Evolutionary conservation across 116 monocot species (phyloP), one percentile per base, ranked within the genome.

Genomic region (Posidonia oceanica): DNA sequence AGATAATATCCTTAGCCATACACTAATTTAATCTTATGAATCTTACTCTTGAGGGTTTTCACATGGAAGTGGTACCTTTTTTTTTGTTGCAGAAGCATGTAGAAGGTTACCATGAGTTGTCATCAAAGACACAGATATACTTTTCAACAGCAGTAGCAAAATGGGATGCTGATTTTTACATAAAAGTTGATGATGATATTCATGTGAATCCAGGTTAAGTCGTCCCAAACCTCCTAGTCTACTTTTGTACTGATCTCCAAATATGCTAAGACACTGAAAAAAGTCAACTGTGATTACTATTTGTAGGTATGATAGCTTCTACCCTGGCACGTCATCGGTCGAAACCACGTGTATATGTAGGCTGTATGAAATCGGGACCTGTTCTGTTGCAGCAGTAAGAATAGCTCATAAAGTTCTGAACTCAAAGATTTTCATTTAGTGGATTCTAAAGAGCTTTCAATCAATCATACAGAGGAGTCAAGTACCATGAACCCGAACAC

Each of bases 111-210:
- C 84, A 86, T 69, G 84, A 86, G 66, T 52, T 93, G 14, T 83
- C 93, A 22, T 75, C 77, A 18, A 93, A 93, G 79, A 88, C 89
- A 64, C 84, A 84, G 70, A 84, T 79, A 64, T 93, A 80, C 58
- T 83, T 93, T 75, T 86, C 93, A 37, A 83, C 84, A 3, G 93
- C 93, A 44, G 53, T 89, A 36, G 72, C 84, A 68, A 78, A 69
- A 29, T 93, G 85, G 84, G 86, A 93, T 86, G 93, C 93, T 75
- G 86, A 93, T 61, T 88, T 88, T 67, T 92, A 92, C 69, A 72
- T 92, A 48, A 92, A 92, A 85, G 85, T 85, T 23, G 91, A 92
- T 72, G 91, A 92, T 75, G 88, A 92, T 80, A 83, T 88, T 66
- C 88, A 92, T 78, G 83, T 82, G 29, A 92, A 92, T 74, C 76